Evolutionary conservation across 768 basidiomycete species (phyloP), one percentile per base, ranked within the genome.

Genomic region (Rubroboletus satanas): DNA sequence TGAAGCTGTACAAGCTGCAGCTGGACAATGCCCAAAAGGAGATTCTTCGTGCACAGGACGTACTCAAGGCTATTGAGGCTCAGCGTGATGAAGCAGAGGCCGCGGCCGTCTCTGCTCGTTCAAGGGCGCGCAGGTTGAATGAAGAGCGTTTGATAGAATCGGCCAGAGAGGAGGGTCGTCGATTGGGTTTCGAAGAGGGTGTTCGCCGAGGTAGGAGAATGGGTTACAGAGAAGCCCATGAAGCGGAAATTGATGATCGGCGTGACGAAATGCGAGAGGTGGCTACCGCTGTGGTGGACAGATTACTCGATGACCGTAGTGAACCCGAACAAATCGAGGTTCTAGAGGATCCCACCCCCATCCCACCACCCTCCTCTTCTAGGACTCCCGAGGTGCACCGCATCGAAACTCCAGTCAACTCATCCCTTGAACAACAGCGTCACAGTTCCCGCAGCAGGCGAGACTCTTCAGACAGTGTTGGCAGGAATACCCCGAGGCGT

Each of bases 1-100:
- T 85, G 44, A 69, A 72, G 45, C 50, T 83, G 50, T 86, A 84
- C 63, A 84, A 82, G 63, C 46, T 79, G 1, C 82, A 84, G 72
- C 68, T 84, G 28, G 79, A 81, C 17, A 71, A 77, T 33, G 84
- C 85, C 15, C 83, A 85, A 59, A 73, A 73, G 71, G 83, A 85
- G 61, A 83, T 85, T 38, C 64, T 70, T 23, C 75, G 76, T 35
- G 84, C 83, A 0, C 83, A 85, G 56, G 73, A 76, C 4, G 72
- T 81, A 5, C 74, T 84, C 11, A 71, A 75, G 32, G 69, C 75
- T 18, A 70, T 83, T 5, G 79, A 83, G 46, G 68, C 69, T 0
- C 77, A 82, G 41, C 74, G 80, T 2, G 70, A 73, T 12, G 74
- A 77, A 2, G 82, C 82, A 0, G 81, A 83, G 56, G 70, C 74